Percentiles rank a stretch among this genome's conserved stretches.
Evolutionary conservation across 2,329 filamentous ascomycete species (phyloP).

Genomic region (Fusarium sp.): DNA sequence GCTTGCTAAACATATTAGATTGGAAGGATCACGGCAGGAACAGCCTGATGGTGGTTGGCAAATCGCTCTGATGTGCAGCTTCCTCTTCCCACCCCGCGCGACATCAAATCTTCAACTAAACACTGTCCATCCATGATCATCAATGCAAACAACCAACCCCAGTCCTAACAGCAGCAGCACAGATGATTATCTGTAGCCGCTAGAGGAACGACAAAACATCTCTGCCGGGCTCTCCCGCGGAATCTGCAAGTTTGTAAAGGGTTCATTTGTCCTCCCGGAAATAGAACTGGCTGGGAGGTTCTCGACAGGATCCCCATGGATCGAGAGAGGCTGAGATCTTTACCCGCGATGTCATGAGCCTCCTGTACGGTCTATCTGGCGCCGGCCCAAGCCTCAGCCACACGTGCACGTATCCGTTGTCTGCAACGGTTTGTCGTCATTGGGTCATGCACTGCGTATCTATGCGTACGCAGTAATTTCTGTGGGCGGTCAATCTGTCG

Average conservation of each 20-base stretch:
- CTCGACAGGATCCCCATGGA: constrained; percentile 31
- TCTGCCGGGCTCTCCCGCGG: constrained; percentile 13
- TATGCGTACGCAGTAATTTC: constrained; percentile 9
- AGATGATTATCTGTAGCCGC: constrained; percentile 12
- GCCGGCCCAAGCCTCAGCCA: neutral
- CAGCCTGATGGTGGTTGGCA: constrained; percentile 35
- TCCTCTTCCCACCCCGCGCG: constrained; percentile 22
- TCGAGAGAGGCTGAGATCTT: constrained; percentile 12
- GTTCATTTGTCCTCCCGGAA: constrained; percentile 27
- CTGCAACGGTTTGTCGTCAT: constrained; percentile 23
- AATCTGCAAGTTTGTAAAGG: constrained; percentile 14
- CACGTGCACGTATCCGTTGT: neutral
- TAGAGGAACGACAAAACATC: constrained; percentile 19
- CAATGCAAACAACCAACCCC: constrained; percentile 6
- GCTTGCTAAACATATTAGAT: constrained; percentile 25
- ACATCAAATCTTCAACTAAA: constrained; percentile 24
- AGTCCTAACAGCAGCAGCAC: constrained; percentile 12
- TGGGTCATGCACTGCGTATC: constrained; percentile 1
- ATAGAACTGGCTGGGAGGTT: constrained; percentile 32
- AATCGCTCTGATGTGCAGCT: constrained; percentile 11
- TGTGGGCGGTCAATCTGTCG: constrained; percentile 8
- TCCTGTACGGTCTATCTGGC: constrained; percentile 3
- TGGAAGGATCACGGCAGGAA: constrained; percentile 27
- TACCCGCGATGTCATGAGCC: constrained; percentile 18
- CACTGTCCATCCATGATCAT: constrained; percentile 24